phyloP scores from a whole-genome alignment of 768 basidiomycete species.

The Russula earlei region DNA sequence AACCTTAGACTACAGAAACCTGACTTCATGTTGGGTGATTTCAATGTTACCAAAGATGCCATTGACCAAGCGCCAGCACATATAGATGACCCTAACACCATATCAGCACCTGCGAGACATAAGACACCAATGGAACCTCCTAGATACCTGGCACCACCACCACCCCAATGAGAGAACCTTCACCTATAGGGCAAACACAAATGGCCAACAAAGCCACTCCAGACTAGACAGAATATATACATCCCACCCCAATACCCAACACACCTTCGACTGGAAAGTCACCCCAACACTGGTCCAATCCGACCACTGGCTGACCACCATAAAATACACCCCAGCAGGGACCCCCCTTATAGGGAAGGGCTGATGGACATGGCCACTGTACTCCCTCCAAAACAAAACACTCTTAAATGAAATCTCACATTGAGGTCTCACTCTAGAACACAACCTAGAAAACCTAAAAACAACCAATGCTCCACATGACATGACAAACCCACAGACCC shows the following conservation, averaged over 20 bases:
- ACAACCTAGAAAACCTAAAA: no score
- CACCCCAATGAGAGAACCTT: not conserved
- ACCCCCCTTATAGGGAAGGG: not conserved
- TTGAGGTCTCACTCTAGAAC: no score
- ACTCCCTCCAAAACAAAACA: not conserved
- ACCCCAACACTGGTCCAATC: accelerated
- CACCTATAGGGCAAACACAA: not conserved
- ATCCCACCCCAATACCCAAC: accelerated
- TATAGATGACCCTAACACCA: not conserved
- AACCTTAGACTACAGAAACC: not conserved
- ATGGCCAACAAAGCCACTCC: not conserved
- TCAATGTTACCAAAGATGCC: not conserved
- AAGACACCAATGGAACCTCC: accelerated
- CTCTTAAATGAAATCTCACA: not conserved
- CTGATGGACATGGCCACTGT: not conserved
- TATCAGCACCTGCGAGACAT: not conserved
- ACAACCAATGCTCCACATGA: no score
- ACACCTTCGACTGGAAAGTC: not conserved
- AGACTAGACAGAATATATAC: conserved; percentile 5
- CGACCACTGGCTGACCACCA: not conserved
- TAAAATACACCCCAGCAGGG: not conserved
- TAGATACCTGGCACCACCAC: not conserved
- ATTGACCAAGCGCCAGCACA: not conserved
- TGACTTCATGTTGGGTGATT: not conserved
- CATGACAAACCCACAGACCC: no score